These are phyloP conservation scores for Fusarium globosum DNA, from an alignment of 2,329 filamentous ascomycete species.

Conservation along the genomic window DNA sequence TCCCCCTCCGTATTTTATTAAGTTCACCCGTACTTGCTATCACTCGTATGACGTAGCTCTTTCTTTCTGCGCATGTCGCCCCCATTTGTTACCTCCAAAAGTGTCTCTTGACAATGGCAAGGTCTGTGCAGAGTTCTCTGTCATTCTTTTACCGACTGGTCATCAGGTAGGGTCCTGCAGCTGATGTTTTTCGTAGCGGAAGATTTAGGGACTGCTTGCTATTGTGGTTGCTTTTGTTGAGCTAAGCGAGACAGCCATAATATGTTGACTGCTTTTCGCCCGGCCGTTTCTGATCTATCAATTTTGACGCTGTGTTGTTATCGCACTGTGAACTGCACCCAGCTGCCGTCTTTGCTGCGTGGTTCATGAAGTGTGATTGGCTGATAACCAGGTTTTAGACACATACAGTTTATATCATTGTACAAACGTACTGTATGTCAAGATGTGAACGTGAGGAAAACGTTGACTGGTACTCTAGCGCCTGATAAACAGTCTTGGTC, in stretches of 20 bases:
- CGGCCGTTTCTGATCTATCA: not conserved
- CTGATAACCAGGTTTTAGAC: rapidly evolving
- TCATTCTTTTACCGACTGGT: too few relatives aligned
- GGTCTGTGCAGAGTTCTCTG: too few relatives aligned
- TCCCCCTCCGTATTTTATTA: too few relatives aligned
- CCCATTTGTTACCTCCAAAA: too few relatives aligned
- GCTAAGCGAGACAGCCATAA: not conserved
- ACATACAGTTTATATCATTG: not conserved
- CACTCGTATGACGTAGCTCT: not conserved
- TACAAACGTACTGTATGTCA: not conserved
- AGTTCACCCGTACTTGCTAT: not conserved
- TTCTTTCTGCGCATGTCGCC: rapidly evolving
- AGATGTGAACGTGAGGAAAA: not conserved
- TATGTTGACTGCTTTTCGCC: not conserved
- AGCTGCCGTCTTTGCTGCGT: rapidly evolving
- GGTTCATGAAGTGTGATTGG: not conserved
- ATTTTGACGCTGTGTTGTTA: rapidly evolving
- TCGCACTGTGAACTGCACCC: rapidly evolving
- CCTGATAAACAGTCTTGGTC: rapidly evolving
- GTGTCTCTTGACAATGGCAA: too few relatives aligned
- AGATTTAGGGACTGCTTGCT: not conserved
- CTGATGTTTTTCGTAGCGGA: rapidly evolving
- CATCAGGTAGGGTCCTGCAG: too few relatives aligned
- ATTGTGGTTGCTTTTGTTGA: not conserved
- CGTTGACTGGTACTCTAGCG: rapidly evolving